phyloP scores from a whole-genome alignment of 2,329 filamentous ascomycete genomes.

The Dactylonectria estremocensis region DNA sequence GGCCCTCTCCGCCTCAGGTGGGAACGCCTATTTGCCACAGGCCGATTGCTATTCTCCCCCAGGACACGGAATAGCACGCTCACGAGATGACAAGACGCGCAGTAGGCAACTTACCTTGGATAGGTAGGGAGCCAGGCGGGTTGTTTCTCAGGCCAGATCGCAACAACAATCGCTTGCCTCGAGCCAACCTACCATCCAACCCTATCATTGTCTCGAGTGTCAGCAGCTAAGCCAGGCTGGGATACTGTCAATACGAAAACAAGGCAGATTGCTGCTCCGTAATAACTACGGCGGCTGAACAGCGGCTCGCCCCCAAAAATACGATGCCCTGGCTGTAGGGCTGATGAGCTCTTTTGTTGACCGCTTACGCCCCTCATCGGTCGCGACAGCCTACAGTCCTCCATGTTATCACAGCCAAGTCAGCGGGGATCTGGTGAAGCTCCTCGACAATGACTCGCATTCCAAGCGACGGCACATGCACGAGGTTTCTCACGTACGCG shows the following conservation, averaged over 20 bases:
- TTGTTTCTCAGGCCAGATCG: conserved; percentile 30
- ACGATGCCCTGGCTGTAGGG: conserved; percentile 40
- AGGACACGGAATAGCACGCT: conserved; percentile 11
- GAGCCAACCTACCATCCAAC: background rate
- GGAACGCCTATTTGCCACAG: conserved; percentile 10
- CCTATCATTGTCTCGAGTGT: conserved; percentile 16
- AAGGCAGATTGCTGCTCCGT: background rate
- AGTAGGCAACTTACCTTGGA: conserved; percentile 19
- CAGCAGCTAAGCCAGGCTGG: conserved; percentile 17
- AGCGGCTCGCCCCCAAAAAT: conserved; percentile 7
- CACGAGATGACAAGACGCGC: conserved; percentile 20
- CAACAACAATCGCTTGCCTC: conserved; percentile 15
- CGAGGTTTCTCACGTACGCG: background rate
- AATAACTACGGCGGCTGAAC: conserved; percentile 17
- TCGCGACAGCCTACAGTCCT: background rate
- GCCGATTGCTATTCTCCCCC: conserved; percentile 9
- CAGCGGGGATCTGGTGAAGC: conserved; percentile 9
- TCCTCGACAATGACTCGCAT: conserved; percentile 7
- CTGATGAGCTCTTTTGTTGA: conserved; percentile 42
- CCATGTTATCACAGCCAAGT: conserved; percentile 11
- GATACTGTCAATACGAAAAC: conserved; percentile 5
- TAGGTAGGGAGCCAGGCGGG: background rate
- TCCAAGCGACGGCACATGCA: conserved; percentile 4
- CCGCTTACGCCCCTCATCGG: conserved; percentile 34
- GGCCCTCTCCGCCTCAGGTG: conserved; percentile 3